These are phyloP conservation scores for Dalbergia cochinchinensis DNA, from an alignment of 306 rosid species.

Conservation along the genomic window DNA sequence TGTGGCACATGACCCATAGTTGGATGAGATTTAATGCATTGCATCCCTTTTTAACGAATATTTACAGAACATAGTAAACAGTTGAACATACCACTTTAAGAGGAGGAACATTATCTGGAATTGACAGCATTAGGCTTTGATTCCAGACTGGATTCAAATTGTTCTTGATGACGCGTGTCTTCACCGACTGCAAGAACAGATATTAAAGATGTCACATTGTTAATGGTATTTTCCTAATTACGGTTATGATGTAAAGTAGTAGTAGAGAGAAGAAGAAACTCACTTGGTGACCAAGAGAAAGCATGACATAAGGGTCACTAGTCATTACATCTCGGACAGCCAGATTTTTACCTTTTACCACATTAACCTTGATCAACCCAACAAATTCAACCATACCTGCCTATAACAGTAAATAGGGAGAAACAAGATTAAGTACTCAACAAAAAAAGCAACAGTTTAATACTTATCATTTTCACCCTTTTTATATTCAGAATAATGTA, in stretches of 20 bases:
- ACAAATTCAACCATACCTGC: slow-evolving; percentile 97
- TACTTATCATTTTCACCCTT: neutral
- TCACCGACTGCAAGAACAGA: slow-evolving; percentile 73
- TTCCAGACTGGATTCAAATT: slow-evolving; percentile 95
- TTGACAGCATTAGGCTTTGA: slow-evolving; percentile 92
- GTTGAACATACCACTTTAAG: slow-evolving; percentile 76
- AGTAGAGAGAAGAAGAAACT: slow-evolving; percentile 52
- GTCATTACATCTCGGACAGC: slow-evolving; percentile 83
- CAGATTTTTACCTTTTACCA: slow-evolving; percentile 87
- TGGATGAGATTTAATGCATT: neutral
- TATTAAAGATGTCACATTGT: slow-evolving; percentile 10
- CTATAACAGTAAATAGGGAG: slow-evolving; percentile 61
- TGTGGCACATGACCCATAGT: neutral
- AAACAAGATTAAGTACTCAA: slow-evolving; percentile 45
- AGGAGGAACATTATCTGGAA: slow-evolving; percentile 86
- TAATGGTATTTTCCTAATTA: slow-evolving; percentile 23
- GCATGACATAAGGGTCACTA: slow-evolving; percentile 95
- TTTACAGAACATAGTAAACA: slow-evolving; percentile 15
- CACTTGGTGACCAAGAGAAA: slow-evolving; percentile 89
- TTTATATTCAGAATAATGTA: neutral
- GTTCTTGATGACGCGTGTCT: slow-evolving; percentile 90
- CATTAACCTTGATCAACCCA: slow-evolving; percentile 90
- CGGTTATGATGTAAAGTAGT: slow-evolving; percentile 7
- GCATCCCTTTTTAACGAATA: neutral
- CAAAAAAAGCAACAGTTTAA: slow-evolving; percentile 1